Evolutionary conservation across 305 asterid genomes (phyloP), one percentile per base, ranked within the genome.

Genomic region (Fraxinus albicans): DNA sequence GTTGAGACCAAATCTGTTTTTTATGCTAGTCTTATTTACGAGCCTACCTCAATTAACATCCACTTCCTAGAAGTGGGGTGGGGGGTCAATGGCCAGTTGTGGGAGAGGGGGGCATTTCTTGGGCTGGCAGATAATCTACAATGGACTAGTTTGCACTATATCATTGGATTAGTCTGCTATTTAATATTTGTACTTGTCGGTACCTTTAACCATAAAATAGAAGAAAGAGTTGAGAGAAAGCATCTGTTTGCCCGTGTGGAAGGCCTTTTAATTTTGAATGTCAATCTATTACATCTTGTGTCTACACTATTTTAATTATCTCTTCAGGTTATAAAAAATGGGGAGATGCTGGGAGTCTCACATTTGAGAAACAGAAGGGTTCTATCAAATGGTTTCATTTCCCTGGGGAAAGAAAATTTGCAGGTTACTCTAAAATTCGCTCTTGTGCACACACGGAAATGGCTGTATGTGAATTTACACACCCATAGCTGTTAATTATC

Each of bases 321-420:
- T 42, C 83, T 76, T 8, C 89, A 97, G 99, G 99, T 97, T 86
- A 97, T 97, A 90, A 97, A 91, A 92, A 97, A 97, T 2, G 99
- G 99, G 80, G 99, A 97, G 91, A 97, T 97, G 99, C 94, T 97
- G 10, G 99, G 99, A 44, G 97, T 97, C 76, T 95, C 99, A 29
- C 99, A 97, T 92, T 83, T 97, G 88, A 90, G 98, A 82, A 97
- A 94, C 87, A 90, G 97, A 89, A 92, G 96, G 90, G 99, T 95
- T 86, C 86, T 97, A 78, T 97, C 99, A 40, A 97, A 92, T 89
- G 99, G 99, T 87, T 97, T 93, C 84, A 73, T 91, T 84, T 86
- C 98, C 85, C 86, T 97, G 70, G 99, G 99, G 77, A 97, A 95
- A 93, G 96, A 95, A 86, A 95, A 97, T 83, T 84, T 95, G 86